Base-by-base conservation (phyloP, 345 rosid species). In the Arabidopsis suecica region DNA sequence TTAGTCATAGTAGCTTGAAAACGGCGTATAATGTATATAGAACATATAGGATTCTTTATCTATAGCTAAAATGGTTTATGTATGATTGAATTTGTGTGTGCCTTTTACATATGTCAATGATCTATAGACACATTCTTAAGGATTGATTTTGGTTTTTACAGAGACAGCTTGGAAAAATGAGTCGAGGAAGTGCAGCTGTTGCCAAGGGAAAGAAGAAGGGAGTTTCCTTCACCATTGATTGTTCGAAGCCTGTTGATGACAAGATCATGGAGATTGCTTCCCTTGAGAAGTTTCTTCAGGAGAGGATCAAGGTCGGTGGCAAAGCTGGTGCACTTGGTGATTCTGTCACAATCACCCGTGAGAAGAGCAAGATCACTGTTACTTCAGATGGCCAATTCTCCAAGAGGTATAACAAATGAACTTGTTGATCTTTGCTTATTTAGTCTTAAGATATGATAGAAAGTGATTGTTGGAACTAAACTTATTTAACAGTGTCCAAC, bases 271-370 rank as follows among this genome's bases (percentile, higher is more conserved):
- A 89, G 82, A 83, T 90, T 45, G 91, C 89, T 20, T 88, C 91
- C 3, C 87, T 90, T 1, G 91, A 90, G 65, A 90, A 90, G 83
- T 90, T 90, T 54, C 93, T 90, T 77, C 93, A 90, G 75, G 93
- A 90, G 80, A 79, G 91, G 69, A 90, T 90, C 83, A 90, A 90
- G 78, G 96, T 90, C 18, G 96, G 90, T 5, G 96, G 93, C 42
- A 89, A 89, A 78, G 90, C 95, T 1, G 95, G 95, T 36, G 89
- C 90, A 1, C 89, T 89, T 1, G 95, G 92, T 28, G 95, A 89
- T 30, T 57, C 86, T 2, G 76, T 90, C 44, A 73, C 83, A 0
- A 82, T 90, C 71, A 54, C 85, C 9, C 87, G 91, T 50, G 96
- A 88, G 10, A 90, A 90, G 84, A 80, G 38, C 74, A 86, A 88